Percentiles rank a stretch among this genome's conserved stretches.
Evolutionary conservation across 331 rosid species (phyloP).

Genomic region (Malus hybrid): DNA sequence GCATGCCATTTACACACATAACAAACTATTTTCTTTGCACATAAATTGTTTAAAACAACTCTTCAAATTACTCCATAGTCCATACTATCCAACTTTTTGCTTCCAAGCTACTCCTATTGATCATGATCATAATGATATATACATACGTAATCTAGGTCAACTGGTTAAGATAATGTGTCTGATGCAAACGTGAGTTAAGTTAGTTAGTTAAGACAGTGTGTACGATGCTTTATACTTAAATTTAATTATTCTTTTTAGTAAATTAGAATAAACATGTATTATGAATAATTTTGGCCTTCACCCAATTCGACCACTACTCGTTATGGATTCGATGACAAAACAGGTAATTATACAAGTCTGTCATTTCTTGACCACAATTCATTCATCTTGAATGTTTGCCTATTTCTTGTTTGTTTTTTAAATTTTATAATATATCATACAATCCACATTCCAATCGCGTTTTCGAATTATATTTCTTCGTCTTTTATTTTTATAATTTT

Average conservation of each 20-base stretch:
- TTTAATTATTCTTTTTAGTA: no score
- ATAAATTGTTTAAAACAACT: neutral
- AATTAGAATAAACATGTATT: neutral
- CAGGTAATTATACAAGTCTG: no score
- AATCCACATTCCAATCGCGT: neutral
- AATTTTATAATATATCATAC: no score
- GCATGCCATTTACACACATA: neutral
- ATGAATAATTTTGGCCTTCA: neutral
- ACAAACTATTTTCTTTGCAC: neutral
- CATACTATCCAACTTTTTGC: neutral
- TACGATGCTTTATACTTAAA: no score
- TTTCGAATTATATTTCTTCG: neutral
- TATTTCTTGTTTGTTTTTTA: neutral
- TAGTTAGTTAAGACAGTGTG: no score
- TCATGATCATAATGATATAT: no score
- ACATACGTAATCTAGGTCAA: no score
- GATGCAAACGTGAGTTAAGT: no score
- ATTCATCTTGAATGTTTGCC: neutral
- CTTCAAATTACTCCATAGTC: neutral
- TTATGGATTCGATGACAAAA: neutral
- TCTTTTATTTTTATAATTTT: neutral
- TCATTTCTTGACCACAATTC: neutral
- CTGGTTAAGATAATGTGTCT: no score
- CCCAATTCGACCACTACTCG: neutral
- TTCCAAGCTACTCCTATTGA: neutral